Conservation (phyloP, 2,329 filamentous ascomycete genomes). For the Aspergillus sp. region DNA sequence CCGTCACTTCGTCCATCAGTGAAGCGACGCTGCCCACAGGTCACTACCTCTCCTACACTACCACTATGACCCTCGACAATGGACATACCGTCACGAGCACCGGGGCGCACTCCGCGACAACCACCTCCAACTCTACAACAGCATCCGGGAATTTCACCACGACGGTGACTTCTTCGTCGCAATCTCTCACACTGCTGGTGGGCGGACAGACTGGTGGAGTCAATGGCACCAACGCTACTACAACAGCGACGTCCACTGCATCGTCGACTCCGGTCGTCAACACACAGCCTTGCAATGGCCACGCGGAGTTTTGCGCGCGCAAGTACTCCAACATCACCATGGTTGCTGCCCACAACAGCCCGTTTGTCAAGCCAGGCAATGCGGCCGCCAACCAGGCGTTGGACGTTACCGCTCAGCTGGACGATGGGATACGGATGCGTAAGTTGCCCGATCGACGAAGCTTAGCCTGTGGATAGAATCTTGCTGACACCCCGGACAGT, state of each 20-base stretch:
- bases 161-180: constrained; percentile 38
- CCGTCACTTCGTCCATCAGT: constrained; percentile 24
- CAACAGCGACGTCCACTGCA: constrained; percentile 48
- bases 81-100: constrained; percentile 25
- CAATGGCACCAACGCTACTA: constrained; percentile 52
- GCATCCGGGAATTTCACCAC: constrained; percentile 30
- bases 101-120: constrained; percentile 29
- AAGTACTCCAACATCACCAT: constrained; percentile 81
- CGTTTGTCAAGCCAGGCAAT: constrained; percentile 70
- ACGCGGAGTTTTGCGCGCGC: constrained; percentile 73
- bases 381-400: constrained; percentile 75
- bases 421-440: constrained; percentile 69
- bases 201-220: constrained; percentile 50
- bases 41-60: constrained; percentile 39
- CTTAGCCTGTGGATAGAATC: background rate
- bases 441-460: constrained; percentile 27
- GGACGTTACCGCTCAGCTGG: constrained; percentile 68
- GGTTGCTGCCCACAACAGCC: constrained; percentile 78
- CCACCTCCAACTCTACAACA: constrained; percentile 21
- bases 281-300: constrained; percentile 77
- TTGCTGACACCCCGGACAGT: constrained; percentile 42
- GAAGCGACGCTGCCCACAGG: constrained; percentile 41
- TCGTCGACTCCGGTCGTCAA: constrained; percentile 57
- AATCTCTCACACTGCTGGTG: constrained; percentile 38
- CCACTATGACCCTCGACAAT: constrained; percentile 34